A percentile compares a stretch with the other conserved stretches of the same genome.
These are phyloP conservation scores for Ramaria sp. DNA, from an alignment of 768 basidiomycete genomes.

Conservation along the genomic window DNA sequence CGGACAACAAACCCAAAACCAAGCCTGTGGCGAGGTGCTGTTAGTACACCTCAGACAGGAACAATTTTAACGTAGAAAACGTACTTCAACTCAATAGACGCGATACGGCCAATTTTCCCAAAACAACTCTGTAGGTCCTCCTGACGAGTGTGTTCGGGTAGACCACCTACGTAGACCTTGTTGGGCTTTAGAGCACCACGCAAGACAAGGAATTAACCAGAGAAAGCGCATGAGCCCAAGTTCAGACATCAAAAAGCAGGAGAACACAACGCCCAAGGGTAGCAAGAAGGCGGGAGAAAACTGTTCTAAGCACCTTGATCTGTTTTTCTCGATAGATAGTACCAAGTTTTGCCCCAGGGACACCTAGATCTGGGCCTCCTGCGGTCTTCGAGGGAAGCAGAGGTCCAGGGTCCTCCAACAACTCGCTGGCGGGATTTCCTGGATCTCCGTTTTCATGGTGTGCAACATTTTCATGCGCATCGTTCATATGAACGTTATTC, in stretches of 20 bases:
- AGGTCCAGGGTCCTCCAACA: not conserved
- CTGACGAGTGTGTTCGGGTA: conserved; percentile 77
- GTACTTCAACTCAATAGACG: conserved; percentile 75
- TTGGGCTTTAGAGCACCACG: conserved; percentile 73
- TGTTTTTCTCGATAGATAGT: conserved; percentile 50
- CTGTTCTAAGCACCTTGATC: conserved; percentile 81
- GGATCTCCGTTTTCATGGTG: not conserved
- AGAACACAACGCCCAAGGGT: conserved; percentile 16
- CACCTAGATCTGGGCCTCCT: conserved; percentile 6
- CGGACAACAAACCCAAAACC: conserved; percentile 88
- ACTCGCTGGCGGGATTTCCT: not conserved
- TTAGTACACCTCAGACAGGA: not conserved
- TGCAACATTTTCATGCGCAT: not conserved
- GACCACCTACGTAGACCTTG: conserved; percentile 86
- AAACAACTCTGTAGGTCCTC: conserved; percentile 82
- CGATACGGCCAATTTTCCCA: conserved; percentile 69
- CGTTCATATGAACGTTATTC: not conserved
- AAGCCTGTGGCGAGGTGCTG: conserved; percentile 37
- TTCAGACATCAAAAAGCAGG: conserved; percentile 29
- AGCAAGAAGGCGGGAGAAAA: conserved; percentile 25
- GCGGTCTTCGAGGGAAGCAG: conserved; percentile 1
- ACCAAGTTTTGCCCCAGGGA: conserved; percentile 2
- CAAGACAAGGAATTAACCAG: conserved; percentile 49
- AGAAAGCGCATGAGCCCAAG: conserved; percentile 39
- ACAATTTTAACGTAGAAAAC: conserved; percentile 19